phyloP scores from a whole-genome alignment of 805 yeast species.

The Saturnispora besseyi region DNA sequence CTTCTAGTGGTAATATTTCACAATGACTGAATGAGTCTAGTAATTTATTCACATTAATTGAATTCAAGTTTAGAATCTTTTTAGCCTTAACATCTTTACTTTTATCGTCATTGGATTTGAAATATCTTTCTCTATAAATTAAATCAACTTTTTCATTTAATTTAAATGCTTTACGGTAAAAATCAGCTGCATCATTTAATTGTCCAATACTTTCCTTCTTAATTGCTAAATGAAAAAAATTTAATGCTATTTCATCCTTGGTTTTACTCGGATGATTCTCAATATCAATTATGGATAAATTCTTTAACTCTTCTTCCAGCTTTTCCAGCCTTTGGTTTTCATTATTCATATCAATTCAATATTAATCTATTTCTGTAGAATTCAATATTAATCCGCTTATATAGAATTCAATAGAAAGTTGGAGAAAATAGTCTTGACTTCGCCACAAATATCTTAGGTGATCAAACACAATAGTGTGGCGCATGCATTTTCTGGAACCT shows the following conservation, averaged over 20 bases:
- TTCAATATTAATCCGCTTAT: background rate
- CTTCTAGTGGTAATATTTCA: conserved; percentile 21
- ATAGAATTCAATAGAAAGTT: background rate
- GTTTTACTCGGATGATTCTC: conserved; percentile 24
- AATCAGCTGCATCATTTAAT: conserved; percentile 72
- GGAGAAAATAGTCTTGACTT: too few species aligned
- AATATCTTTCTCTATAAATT: conserved; percentile 49
- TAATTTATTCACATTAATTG: conserved; percentile 35
- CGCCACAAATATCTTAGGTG: too few species aligned
- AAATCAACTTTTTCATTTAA: conserved; percentile 54
- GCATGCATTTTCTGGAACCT: too few species aligned
- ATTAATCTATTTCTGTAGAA: too few species aligned
- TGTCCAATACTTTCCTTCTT: conserved; percentile 64
- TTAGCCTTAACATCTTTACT: conserved; percentile 14
- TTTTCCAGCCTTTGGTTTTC: background rate
- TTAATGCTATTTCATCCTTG: conserved; percentile 41
- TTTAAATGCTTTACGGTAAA: conserved; percentile 64
- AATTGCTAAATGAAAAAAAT: conserved; percentile 59
- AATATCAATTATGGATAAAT: conserved; percentile 21
- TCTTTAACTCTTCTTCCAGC: conserved; percentile 20
- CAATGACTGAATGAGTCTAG: conserved; percentile 30
- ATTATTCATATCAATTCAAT: background rate
- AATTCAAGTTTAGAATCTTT: conserved; percentile 22
- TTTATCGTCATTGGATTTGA: conserved; percentile 18
- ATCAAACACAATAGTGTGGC: too few species aligned